Conservation (phyloP, 345 rosid genomes). For the Cardamine resedifolia region DNA sequence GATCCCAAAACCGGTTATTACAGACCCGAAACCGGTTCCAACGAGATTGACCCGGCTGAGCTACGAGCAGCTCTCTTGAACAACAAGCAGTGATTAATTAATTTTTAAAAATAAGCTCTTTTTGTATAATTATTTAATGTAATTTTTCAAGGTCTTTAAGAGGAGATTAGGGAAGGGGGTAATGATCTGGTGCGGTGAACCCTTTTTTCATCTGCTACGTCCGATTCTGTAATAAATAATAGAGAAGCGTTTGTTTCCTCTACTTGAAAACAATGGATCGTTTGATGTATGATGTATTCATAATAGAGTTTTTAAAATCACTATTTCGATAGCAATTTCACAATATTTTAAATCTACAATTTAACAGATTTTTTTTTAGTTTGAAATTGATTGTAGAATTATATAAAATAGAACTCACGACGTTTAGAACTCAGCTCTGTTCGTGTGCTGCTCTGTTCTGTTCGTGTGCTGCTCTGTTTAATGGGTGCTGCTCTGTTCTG, state of each 20-base stretch:
- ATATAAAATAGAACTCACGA: not conserved
- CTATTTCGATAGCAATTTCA: not conserved
- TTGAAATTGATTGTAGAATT: not conserved
- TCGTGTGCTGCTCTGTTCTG: too few relatives aligned
- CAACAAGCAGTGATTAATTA: conserved; percentile 45
- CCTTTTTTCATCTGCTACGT: conserved; percentile 24
- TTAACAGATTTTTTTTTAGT: too few relatives aligned
- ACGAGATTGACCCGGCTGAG: conserved; percentile 69
- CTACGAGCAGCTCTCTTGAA: conserved; percentile 64
- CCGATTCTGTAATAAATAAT: conserved; percentile 11
- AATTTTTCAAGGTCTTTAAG: not conserved
- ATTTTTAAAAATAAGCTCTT: not conserved
- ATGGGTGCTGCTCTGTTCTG: too few relatives aligned
- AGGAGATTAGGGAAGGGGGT: conserved; percentile 29
- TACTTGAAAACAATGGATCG: conserved; percentile 24
- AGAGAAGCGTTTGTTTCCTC: conserved; percentile 4
- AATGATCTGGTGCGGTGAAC: conserved; percentile 28
- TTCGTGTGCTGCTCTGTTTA: too few relatives aligned
- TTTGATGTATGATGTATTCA: conserved; percentile 24
- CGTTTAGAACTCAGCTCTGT: too few relatives aligned
- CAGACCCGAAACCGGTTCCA: conserved; percentile 66
- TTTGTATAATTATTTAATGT: conserved; percentile 3
- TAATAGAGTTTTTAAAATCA: not conserved
- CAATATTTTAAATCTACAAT: not conserved
- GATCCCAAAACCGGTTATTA: conserved; percentile 85